These are phyloP conservation scores for Paramecium biaurelia DNA, from an alignment of 73 alveolate species.

Conservation along the genomic window DNA sequence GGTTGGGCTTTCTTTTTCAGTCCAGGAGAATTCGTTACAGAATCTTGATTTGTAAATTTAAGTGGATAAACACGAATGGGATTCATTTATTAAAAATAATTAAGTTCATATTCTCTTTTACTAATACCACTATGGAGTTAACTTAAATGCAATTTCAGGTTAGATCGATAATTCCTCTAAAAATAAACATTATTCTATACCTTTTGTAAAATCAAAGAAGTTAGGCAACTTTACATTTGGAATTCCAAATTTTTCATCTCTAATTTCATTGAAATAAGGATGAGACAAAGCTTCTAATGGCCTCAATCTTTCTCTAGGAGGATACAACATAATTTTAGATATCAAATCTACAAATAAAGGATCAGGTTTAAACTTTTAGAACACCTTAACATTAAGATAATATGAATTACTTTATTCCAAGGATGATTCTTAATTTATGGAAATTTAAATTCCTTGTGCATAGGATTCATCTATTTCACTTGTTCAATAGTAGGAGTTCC, in stretches of 20 bases:
- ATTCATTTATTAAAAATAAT: slow-evolving; percentile 36
- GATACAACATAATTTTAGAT: slow-evolving; percentile 73
- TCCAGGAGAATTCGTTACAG: background rate
- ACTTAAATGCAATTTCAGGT: slow-evolving; percentile 55
- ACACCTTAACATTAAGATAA: background rate
- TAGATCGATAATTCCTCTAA: slow-evolving; percentile 55
- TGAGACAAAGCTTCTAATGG: slow-evolving; percentile 78
- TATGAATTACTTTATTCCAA: slow-evolving; percentile 64
- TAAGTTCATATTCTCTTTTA: slow-evolving; percentile 12
- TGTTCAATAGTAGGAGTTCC: slow-evolving; percentile 79
- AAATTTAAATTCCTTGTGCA: slow-evolving; percentile 66
- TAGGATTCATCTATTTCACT: slow-evolving; percentile 73
- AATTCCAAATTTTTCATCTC: slow-evolving; percentile 72
- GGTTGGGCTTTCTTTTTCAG: background rate
- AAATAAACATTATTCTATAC: background rate
- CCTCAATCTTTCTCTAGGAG: slow-evolving; percentile 77
- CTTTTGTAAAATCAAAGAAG: slow-evolving; percentile 64
- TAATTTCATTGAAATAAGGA: slow-evolving; percentile 85
- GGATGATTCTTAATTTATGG: slow-evolving; percentile 65
- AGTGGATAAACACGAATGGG: slow-evolving; percentile 30
- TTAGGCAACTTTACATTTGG: slow-evolving; percentile 73
- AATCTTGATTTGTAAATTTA: background rate
- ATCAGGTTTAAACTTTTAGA: slow-evolving; percentile 60
- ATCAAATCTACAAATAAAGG: slow-evolving; percentile 77
- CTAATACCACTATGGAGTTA: slow-evolving; percentile 56